phyloP scores from a whole-genome alignment of 75 land plant genomes.

The Adiantum capillusveneris region DNA sequence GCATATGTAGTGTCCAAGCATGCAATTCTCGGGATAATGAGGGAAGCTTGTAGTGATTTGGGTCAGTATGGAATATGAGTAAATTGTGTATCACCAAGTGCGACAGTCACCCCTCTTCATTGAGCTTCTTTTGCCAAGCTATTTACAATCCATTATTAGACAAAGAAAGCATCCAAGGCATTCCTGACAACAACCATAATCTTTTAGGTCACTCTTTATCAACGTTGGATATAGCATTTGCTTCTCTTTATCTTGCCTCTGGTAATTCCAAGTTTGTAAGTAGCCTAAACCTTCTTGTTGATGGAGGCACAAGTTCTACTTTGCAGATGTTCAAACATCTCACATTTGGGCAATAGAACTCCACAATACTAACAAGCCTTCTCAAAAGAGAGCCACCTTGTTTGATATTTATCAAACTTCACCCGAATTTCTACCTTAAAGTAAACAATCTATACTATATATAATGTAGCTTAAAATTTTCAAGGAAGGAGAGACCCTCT shows the following conservation, averaged over 20 bases:
- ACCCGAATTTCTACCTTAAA: no score
- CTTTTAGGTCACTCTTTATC: no score
- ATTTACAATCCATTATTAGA: neutral
- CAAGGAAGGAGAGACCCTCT: no score
- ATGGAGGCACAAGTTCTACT: slow-evolving; percentile 9
- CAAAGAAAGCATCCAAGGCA: no score
- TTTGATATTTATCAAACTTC: no score
- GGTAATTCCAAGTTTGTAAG: slow-evolving; percentile 14
- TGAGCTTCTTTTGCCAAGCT: neutral
- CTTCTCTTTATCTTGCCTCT: slow-evolving; percentile 17
- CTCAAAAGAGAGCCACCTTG: no score
- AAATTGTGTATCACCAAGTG: slow-evolving; percentile 57
- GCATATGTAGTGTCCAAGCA: slow-evolving; percentile 36
- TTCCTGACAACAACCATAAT: no score
- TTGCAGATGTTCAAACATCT: no score
- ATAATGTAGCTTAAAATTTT: no score
- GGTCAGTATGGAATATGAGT: slow-evolving; percentile 49
- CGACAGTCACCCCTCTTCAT: slow-evolving; percentile 7
- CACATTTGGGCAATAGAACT: no score
- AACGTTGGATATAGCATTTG: slow-evolving; percentile 7
- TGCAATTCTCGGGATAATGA: slow-evolving; percentile 35
- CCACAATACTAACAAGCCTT: no score
- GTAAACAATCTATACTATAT: no score
- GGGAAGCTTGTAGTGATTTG: slow-evolving; percentile 36
- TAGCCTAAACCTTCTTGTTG: slow-evolving; percentile 17